Percentiles rank a stretch among this genome's conserved stretches.
These are phyloP conservation scores for Cyclocybe cylindracea DNA, from an alignment of 768 basidiomycete genomes.

Conservation along the genomic window DNA sequence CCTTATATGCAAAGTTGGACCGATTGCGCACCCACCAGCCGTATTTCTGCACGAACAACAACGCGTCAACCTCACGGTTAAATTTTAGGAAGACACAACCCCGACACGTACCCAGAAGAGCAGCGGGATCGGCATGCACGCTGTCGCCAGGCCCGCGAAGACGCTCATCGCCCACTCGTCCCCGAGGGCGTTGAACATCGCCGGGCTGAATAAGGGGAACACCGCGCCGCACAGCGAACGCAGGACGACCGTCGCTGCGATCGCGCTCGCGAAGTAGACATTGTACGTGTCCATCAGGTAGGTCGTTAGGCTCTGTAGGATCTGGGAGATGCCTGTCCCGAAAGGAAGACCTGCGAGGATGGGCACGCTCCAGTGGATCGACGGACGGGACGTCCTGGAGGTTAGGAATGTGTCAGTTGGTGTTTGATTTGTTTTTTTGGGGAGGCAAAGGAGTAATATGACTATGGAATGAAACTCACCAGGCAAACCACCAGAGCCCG, in stretches of 20 bases:
- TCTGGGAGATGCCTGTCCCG: slow-evolving; percentile 62
- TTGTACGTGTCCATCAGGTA: slow-evolving; percentile 76
- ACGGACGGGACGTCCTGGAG: slow-evolving; percentile 49
- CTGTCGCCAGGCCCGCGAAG: slow-evolving; percentile 51
- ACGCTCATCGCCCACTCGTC: slow-evolving; percentile 57
- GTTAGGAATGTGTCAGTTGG: neutral
- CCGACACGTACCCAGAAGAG: slow-evolving; percentile 50
- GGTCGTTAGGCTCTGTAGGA: slow-evolving; percentile 64
- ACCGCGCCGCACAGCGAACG: slow-evolving; percentile 63
- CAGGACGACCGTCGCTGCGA: slow-evolving; percentile 68
- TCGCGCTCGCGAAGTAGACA: slow-evolving; percentile 65
- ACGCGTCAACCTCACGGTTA: neutral
- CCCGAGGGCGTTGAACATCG: slow-evolving; percentile 53
- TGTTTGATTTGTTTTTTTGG: slow-evolving; percentile 1
- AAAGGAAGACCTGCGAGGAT: slow-evolving; percentile 70
- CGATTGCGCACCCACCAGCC: slow-evolving; percentile 47
- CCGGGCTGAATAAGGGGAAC: slow-evolving; percentile 60
- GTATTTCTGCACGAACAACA: slow-evolving; percentile 42
- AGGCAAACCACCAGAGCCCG: slow-evolving; percentile 70
- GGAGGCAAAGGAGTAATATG: neutral
- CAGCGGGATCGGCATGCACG: slow-evolving; percentile 56
- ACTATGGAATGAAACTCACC: slow-evolving; percentile 32
- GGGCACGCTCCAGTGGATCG: slow-evolving; percentile 66
- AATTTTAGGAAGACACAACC: neutral
- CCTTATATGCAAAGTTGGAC: slow-evolving; percentile 46